Base-by-base conservation (phyloP, 139 green algal species). In the Picochlorum costavermella region DNA sequence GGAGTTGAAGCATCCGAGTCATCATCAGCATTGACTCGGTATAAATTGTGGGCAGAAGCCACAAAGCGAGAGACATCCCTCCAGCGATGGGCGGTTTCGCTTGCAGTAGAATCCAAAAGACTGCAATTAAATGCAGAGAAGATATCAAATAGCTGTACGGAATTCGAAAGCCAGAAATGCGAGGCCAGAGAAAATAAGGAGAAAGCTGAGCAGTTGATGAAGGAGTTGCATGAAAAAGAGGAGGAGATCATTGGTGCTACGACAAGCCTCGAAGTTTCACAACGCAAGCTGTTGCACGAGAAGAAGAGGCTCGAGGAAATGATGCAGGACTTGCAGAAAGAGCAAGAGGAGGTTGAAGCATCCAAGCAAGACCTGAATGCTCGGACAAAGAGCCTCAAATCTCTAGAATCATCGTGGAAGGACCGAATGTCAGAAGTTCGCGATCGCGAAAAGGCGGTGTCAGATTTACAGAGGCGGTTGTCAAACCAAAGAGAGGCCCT, bases 51-150 rank as follows among this genome's bases (percentile, higher is more conserved):
- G 46, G 17, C 16, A 20, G 64, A 78, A 1, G 56, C 56, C 3
- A 60, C 59, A 4, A 56, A 56, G 13, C 56, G 67, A 2, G 77
- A 84, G 63, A 83, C 77, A 3, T 63, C 63, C 5, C 68, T 83
- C n/a, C 75, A 83, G 63, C 75, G 75, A 45, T 84, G 77, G 77
- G 66, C 64, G 16, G 51, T 76, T 30, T 61, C 69, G 1, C 63
- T 84, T 20, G 65, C 75, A 61, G 48, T 71, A 43, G 75, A 76
- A 50, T 60, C 69, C 4, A 58, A 28, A 69, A 79, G 66, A 56
- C 64, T n/a, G 31, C 66, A 33, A 63, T 56, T 20, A 60, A 46
- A 11, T 17, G 23, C 16, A 36, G 50, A 59, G 25, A 59, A 25
- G 36, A 23, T 23, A 53, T 28, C 17, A 28, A 28, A 23, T 23